Evolutionary conservation across 768 basidiomycete species (phyloP).

Genomic region (Porphyrellus cyaneotinctus): DNA sequence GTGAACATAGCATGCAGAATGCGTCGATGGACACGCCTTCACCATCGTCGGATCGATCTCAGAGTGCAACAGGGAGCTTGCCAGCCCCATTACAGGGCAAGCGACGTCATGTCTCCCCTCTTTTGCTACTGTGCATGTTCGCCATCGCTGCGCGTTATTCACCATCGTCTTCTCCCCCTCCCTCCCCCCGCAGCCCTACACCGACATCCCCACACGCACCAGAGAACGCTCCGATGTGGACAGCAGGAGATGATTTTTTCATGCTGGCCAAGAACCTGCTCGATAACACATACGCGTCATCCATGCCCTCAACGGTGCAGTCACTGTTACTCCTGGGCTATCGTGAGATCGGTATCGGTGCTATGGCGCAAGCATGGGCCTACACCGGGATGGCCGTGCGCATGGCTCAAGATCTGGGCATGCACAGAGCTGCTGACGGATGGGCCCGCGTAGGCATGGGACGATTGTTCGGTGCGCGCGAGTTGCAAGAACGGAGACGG

Average conservation of each 20-base stretch:
- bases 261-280: constrained; percentile 63
- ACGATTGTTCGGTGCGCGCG: constrained; percentile 52
- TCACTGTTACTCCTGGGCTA: constrained; percentile 78
- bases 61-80: constrained; percentile 15
- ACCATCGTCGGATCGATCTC: constrained; percentile 21
- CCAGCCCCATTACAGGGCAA: constrained; percentile 39
- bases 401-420: constrained; percentile 88
- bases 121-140: constrained; percentile 81
- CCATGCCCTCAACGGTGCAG: constrained; percentile 71
- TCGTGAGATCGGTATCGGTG: constrained; percentile 82
- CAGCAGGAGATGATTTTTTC: constrained; percentile 71
- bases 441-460: constrained; percentile 64
- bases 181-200: constrained; percentile 28
- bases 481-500: constrained; percentile 65
- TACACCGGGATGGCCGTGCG: constrained; percentile 85
- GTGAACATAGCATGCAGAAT: constrained; percentile 22
- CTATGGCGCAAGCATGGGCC: constrained; percentile 86
- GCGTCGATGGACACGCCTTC: constrained; percentile 31
- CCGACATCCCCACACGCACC: constrained; percentile 35
- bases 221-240: constrained; percentile 67
- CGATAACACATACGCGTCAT: constrained; percentile 64
- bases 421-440: constrained; percentile 77
- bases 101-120: constrained; percentile 49
- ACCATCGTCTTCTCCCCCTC: constrained; percentile 23
- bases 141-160: constrained; percentile 76